Base-by-base conservation (phyloP, 805 yeast genomes). In the Wickerhamiella bombiphila region DNA sequence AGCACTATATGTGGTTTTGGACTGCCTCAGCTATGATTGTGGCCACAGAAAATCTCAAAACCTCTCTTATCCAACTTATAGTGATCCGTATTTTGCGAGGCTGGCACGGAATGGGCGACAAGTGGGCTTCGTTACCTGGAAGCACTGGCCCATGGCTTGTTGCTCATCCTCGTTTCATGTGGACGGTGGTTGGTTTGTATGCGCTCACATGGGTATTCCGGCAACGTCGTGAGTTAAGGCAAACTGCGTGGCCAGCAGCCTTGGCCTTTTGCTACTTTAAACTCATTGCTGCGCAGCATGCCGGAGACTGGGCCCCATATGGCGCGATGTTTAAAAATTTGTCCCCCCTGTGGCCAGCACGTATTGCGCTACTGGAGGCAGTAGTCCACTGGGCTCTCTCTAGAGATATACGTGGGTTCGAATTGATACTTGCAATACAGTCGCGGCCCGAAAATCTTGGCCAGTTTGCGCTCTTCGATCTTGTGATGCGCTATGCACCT, bases 1-100 rank as follows among this genome's bases (percentile, higher is more conserved):
- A 91, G 53, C 93, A 91, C 53, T 95, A 86, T 53, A 56, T 86
- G 14, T 91, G 98, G 98, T 91, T 93, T 81, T 80, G 82, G 75
- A 60, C 69, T 17, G 54, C 69, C 0, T 62, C 70, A 0, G 65
- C 68, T 7, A 8, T 45, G 0, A 45, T 47, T n/a, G 42, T 36
- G 22, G 35, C 5, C 22, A 22, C 5, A 5, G 28, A 11, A 15
- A 20, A 5, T 3, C 28, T 8, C n/a, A 34, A 35, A 17, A 17
- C 38, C 5, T 17, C 22, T 2, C 14, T 52, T 44, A 41, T 40
- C 37, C 34, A 54, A 13, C 44, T 29, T 20, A 45, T 21, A 36
- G 50, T 36, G 19, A 55, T 58, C 7, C 66, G 96, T 40, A 6
- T 76, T 0, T 54, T 85, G 17, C 66, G 91, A 39, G 77, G 82